Evolutionary conservation across 345 rosid genomes (phyloP), one percentile per base, ranked within the genome.

Genomic region (Lepidium didymum): DNA sequence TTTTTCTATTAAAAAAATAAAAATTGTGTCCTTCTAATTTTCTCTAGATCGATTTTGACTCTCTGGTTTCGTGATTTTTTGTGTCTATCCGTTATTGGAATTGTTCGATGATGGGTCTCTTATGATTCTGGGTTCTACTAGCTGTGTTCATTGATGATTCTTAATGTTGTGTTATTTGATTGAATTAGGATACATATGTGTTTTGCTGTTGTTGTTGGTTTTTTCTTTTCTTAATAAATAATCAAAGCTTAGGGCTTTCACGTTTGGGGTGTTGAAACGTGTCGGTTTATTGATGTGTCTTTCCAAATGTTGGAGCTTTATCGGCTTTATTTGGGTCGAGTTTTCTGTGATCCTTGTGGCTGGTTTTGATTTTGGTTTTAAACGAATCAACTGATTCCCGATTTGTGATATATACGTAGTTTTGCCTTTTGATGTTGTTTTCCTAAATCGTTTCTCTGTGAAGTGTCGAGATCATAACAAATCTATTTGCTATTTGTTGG

Each of bases 191-290:
- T 72, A 14, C 16, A 37, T 58, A 7, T 35, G 34, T 44, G 18
- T 15, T 10, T 4, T 4, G n/a, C n/a, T n/a, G 7, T 6, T 29
- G 6, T 27, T 27, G 31, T 27, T 27, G 5, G 6, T 25, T 40
- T 5, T 21, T 35, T 9, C 27, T 55, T n/a, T 25, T 52, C 3
- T 6, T 12, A 2, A 2, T 0, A 23, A 15, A 8, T 14, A 4
- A 14, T 67, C 44, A 62, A 67, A 47, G 40, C 37, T 43, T 42
- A 10, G 36, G 29, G 56, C 47, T 64, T 70, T 34, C 10, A 42
- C 62, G 68, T 62, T 53, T 59, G 9, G 16, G 41, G 66, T 72
- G 61, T 67, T 66, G 77, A 66, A 67, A 73, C 77, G 73, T 67
- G 73, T 74, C 56, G 56, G 29, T 72, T 58, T 18, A 5, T 58